Conservation (phyloP, 441 rosid genomes). For the Populus hybrid region DNA sequence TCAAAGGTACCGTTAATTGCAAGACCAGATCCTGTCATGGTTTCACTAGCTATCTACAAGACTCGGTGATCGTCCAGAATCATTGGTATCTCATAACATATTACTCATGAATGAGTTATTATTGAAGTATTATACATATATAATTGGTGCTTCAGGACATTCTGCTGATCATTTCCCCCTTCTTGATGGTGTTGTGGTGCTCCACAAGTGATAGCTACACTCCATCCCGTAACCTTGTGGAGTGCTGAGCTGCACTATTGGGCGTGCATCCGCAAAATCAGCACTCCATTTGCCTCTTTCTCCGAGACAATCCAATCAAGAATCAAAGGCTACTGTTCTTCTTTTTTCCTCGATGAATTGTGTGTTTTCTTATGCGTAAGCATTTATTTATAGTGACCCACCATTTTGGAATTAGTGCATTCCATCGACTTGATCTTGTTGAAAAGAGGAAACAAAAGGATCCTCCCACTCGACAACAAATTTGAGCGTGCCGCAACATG, state of each 20-base stretch:
- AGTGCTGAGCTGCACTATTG: not conserved
- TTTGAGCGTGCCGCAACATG: slow-evolving; percentile 19
- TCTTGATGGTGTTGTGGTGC: not conserved
- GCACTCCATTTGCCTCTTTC: not conserved
- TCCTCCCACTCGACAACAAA: not conserved
- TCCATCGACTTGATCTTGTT: not conserved
- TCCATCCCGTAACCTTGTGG: not conserved
- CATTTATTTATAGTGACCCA: not conserved
- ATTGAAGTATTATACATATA: not conserved
- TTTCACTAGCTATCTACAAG: too few species aligned
- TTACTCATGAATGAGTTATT: not conserved
- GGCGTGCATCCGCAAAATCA: not conserved
- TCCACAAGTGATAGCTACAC: not conserved
- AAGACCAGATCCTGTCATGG: not conserved
- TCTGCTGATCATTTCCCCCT: not conserved
- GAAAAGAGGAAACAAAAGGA: not conserved
- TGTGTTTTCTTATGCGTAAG: not conserved
- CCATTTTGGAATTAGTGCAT: not conserved
- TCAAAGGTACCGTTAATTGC: too few species aligned
- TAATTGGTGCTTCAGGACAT: not conserved
- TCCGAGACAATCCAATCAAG: slow-evolving; percentile 7
- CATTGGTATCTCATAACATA: not conserved
- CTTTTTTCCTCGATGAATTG: not conserved
- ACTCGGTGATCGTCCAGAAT: not conserved
- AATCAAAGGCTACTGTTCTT: not conserved